Base-by-base conservation (phyloP, 2,329 filamentous ascomycete species). In the Sclerotinia minor region DNA sequence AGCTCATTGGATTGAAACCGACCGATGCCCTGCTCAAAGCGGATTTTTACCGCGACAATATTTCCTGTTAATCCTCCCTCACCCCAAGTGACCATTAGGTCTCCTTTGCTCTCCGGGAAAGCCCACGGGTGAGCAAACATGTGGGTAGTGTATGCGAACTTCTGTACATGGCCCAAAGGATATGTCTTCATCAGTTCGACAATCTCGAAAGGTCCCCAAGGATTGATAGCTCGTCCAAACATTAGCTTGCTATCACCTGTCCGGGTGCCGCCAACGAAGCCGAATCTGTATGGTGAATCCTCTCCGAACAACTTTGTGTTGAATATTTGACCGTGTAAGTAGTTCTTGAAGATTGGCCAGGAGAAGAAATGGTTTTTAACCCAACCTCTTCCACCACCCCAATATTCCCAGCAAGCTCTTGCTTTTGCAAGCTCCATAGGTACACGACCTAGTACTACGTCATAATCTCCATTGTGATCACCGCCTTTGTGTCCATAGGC, bases 81-180 rank as follows among this genome's bases (percentile, higher is more conserved):
- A 21, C 67, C 69, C 72, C 72, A 73, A 11, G 68, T 67, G 26
- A 74, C 65, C 64, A 71, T 72, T 26, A 74, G 47, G 59, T 74
- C 69, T 5, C 71, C 69, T 19, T 60, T 69, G 11, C 50, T 58
- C n/a, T 64, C 65, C 24, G 70, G 15, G 24, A 64, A 69, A 4
- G 71, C 72, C 71, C 72, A 74, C 15, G 72, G 71, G 41, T 74
- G 72, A 15, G 70, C 65, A 45, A 72, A 74, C 38, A 74, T 68
- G 19, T 71, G 72, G 53, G 73, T 72, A 3, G 29, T 59, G 44
- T 68, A 73, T 41, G 57, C 47, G 3, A 53, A 59, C 11, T 29
- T 26, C 6, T 60, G 21, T 45, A 54, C 32, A 21, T 68, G 61
- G 52, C 69, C 47, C 26, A 67, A 11, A 41, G 65, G 65, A 29